Evolutionary conservation across 352 stramenopile species (phyloP).

Genomic region (Phytophthora europaea): DNA sequence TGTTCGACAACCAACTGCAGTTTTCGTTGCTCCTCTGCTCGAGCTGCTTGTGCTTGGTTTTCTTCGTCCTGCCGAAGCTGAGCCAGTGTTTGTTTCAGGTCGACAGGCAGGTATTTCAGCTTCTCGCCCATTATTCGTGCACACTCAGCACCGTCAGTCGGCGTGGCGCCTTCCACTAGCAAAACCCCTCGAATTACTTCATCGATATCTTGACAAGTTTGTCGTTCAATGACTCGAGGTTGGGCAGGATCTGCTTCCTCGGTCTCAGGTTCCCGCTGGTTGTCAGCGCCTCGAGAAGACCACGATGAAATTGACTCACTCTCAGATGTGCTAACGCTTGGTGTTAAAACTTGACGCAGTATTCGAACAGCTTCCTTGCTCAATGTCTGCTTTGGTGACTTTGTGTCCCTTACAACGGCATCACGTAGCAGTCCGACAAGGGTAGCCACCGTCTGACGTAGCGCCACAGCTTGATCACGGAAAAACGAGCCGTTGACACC

Average conservation of each 20-base stretch:
- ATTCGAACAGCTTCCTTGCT: conserved; percentile 65
- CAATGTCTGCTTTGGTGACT: conserved; percentile 64
- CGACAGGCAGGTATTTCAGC: conserved; percentile 56
- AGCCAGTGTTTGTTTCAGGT: conserved; percentile 44
- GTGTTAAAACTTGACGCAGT: conserved; percentile 35
- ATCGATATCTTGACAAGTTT: conserved; percentile 45
- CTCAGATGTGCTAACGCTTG: conserved; percentile 6
- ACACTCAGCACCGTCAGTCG: conserved; percentile 49
- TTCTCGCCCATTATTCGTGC: conserved; percentile 48
- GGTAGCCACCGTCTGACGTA: conserved; percentile 51
- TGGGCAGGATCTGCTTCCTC: conserved; percentile 16
- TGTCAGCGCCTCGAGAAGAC: neutral
- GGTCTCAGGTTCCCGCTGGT: conserved; percentile 17
- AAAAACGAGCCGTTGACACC: conserved; percentile 53
- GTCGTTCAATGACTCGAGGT: conserved; percentile 23
- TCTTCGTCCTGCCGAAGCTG: conserved; percentile 37
- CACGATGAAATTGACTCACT: neutral
- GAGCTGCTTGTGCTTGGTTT: conserved; percentile 10
- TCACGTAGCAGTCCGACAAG: conserved; percentile 58
- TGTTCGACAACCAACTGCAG: conserved; percentile 13
- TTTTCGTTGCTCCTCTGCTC: conserved; percentile 24
- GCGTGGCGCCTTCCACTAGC: conserved; percentile 50
- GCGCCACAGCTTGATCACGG: conserved; percentile 44
- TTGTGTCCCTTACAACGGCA: conserved; percentile 60
- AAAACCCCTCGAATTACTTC: conserved; percentile 62